Evolutionary conservation across 768 basidiomycete genomes (phyloP), one percentile per base, ranked within the genome.

Genomic region (Ramaria rubella): DNA sequence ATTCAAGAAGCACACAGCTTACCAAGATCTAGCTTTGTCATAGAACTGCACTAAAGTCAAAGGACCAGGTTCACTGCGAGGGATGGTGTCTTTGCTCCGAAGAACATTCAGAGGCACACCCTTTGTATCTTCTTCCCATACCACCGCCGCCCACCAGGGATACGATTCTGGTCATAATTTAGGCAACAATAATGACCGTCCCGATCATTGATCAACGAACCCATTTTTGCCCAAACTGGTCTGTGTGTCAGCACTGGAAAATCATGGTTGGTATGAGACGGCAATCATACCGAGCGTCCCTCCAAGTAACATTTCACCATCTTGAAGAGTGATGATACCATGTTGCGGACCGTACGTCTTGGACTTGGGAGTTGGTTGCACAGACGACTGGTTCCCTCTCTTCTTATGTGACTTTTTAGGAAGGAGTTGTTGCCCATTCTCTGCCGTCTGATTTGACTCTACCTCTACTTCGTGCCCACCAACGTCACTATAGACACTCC

Each of bases 61-160:
- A 26, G 72, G 72, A 11, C 72, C 72, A 26, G 76, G 73, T 23
- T 70, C 72, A 45, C 71, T 73, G 60, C 61, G 61, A 55, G 68
- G 29, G 65, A 64, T 67, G 65, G 44, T 58, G 64, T 7, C 62
- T 65, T 34, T 68, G 61, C 23, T 51, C 42, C 61, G 52, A 69
- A 53, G 70, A 55, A 64, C 67, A 48, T 59, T 62, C 36, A 33
- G 49, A 1, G 87, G 87, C n/a, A 92, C 77, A 0, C 66, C 67
- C 1, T 73, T 68, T 46, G 86, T 80, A 38, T 83, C 80, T 8
- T 79, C 77, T 24, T 84, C 81, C 51, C 77, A 85, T 15, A 94
- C 78, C 8, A 88, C 82, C 8, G 85, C 93, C 38, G 93, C 90
- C 85, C 87, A 95, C 84, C 85, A 94, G 1, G 93, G 93, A 63